Conservation (phyloP, 1,284 basidiomycete genomes). For the Rhodotorula sp. region DNA sequence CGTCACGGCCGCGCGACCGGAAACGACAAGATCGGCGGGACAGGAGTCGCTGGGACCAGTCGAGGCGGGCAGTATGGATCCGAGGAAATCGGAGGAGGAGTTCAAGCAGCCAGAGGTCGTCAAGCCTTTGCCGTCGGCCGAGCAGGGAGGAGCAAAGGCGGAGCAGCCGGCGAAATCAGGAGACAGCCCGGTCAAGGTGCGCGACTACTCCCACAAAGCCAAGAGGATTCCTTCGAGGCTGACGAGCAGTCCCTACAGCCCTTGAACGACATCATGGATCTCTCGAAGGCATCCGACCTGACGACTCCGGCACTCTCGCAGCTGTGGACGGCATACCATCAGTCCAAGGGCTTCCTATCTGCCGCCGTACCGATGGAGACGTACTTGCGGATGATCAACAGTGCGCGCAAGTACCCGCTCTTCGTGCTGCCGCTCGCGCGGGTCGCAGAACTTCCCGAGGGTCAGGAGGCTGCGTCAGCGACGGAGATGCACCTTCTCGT, state of each 20-base stretch:
- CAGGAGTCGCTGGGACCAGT: slow-evolving; percentile 10
- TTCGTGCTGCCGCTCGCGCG: slow-evolving; percentile 79
- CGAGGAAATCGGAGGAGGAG: slow-evolving; percentile 9
- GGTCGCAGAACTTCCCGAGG: slow-evolving; percentile 43
- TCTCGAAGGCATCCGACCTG: slow-evolving; percentile 70
- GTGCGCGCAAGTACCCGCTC: slow-evolving; percentile 64
- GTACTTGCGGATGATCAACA: slow-evolving; percentile 68
- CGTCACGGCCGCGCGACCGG: neutral
- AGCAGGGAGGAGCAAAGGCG: neutral
- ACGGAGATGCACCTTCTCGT: slow-evolving; percentile 84
- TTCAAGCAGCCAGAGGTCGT: slow-evolving; percentile 9
- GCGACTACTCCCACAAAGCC: neutral
- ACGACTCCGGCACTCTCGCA: slow-evolving; percentile 68
- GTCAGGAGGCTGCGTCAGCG: slow-evolving; percentile 53
- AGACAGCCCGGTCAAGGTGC: slow-evolving; percentile 36
- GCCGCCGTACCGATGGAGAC: slow-evolving; percentile 69
- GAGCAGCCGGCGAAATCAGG: neutral
- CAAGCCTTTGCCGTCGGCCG: slow-evolving; percentile 22
- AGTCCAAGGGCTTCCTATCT: slow-evolving; percentile 75
- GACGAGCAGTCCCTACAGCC: slow-evolving; percentile 57
- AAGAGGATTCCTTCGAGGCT: no score
- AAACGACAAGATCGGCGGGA: neutral
- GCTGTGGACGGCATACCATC: slow-evolving; percentile 87
- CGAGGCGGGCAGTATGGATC: slow-evolving; percentile 28
- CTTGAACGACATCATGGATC: slow-evolving; percentile 73